Evolutionary conservation across 257 asterid species (phyloP).

Genomic region (Solanum gracilifrons): DNA sequence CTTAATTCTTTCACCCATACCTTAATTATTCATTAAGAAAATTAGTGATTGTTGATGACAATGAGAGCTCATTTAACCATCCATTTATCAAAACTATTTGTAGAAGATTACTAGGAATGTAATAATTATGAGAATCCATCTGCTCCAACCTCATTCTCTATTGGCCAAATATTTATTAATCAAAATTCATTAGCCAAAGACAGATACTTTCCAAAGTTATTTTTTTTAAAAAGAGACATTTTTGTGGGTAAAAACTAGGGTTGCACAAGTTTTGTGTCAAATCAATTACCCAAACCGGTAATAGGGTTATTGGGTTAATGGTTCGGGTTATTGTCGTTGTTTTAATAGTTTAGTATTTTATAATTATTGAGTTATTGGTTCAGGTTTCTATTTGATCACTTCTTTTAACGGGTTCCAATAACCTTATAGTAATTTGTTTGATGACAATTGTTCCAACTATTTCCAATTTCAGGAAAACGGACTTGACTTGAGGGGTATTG

Average conservation of each 20-base stretch:
- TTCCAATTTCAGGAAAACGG: too few species aligned
- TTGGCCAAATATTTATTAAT: background rate
- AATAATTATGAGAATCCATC: background rate
- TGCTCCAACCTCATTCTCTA: background rate
- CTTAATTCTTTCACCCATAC: background rate
- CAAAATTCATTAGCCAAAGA: background rate
- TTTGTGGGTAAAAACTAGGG: background rate
- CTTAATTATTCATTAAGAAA: slow-evolving; percentile 24
- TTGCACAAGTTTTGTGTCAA: background rate
- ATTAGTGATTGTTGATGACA: slow-evolving; percentile 21
- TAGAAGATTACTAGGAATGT: background rate
- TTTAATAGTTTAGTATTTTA: too few species aligned
- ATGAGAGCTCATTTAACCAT: background rate
- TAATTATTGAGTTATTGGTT: too few species aligned
- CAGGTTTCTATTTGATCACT: background rate
- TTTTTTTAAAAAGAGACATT: background rate
- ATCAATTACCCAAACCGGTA: too few species aligned
- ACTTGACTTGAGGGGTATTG: background rate
- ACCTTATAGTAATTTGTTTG: background rate
- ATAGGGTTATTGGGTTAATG: background rate
- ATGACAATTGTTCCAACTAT: too few species aligned
- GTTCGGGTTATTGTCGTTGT: too few species aligned
- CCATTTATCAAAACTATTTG: background rate
- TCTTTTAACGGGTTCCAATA: too few species aligned
- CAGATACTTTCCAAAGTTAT: background rate